These are phyloP conservation scores for Truncatella angustata DNA, from an alignment of 2,329 filamentous ascomycete species.

Conservation along the genomic window DNA sequence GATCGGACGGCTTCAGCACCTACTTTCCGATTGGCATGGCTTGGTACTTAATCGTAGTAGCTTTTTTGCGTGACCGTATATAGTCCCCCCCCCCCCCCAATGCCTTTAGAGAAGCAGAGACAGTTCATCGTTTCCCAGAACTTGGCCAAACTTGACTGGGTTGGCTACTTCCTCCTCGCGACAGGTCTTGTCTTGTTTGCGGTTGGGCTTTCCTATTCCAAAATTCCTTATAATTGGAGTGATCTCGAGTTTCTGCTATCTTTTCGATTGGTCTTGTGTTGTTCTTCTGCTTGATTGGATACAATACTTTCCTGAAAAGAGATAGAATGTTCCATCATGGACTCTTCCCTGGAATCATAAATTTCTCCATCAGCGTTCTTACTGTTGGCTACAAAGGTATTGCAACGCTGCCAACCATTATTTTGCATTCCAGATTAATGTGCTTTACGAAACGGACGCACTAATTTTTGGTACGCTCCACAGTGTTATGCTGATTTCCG, in stretches of 20 bases:
- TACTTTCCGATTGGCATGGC: slow-evolving; percentile 34
- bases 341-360: slow-evolving; percentile 32
- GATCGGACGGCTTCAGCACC: slow-evolving; percentile 30
- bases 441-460: slow-evolving; percentile 35
- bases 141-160: slow-evolving; percentile 29
- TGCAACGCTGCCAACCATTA: slow-evolving; percentile 38
- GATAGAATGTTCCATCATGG: slow-evolving; percentile 32
- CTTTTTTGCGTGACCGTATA: slow-evolving; percentile 29
- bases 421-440: slow-evolving; percentile 35
- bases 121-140: slow-evolving; percentile 28
- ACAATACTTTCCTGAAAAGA: slow-evolving; percentile 32
- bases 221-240: slow-evolving; percentile 37
- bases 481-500: slow-evolving; percentile 30
- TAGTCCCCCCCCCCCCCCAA: slow-evolving; percentile 31
- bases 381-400: slow-evolving; percentile 37
- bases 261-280: slow-evolving; percentile 33
- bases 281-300: slow-evolving; percentile 24
- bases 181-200: slow-evolving; percentile 36
- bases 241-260: slow-evolving; percentile 31
- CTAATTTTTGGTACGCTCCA: slow-evolving; percentile 31
- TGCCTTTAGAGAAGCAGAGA: slow-evolving; percentile 23
- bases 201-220: slow-evolving; percentile 34
- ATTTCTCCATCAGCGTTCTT: slow-evolving; percentile 33
- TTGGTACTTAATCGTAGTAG: slow-evolving; percentile 23
- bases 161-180: slow-evolving; percentile 35